These are phyloP conservation scores for Cyberlindnera americana DNA, from an alignment of 805 yeast species.

Conservation along the genomic window DNA sequence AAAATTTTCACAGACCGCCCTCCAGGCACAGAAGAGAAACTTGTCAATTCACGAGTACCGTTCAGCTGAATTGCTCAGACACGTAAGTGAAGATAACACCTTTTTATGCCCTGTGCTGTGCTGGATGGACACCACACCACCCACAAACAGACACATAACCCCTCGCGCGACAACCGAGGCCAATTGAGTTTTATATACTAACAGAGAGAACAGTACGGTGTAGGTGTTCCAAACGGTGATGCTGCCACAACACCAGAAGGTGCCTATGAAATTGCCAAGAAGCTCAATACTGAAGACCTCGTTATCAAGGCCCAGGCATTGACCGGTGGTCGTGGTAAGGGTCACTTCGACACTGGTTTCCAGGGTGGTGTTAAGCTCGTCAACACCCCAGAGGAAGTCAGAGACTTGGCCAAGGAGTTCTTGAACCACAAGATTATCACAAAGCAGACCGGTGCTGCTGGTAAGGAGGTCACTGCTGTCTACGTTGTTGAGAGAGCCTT, in stretches of 20 bases:
- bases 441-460: constrained; percentile 96
- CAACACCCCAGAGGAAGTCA: constrained; percentile 80
- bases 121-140: constrained; percentile 6
- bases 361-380: constrained; percentile 96
- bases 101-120: too few species aligned
- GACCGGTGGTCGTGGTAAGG: constrained; percentile 99
- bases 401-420: constrained; percentile 84
- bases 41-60: constrained; percentile 94
- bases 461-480: constrained; percentile 95
- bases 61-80: constrained; percentile 79
- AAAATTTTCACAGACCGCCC: constrained; percentile 13
- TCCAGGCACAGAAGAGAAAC: constrained; percentile 48
- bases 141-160: too few species aligned
- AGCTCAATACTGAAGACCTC: constrained; percentile 71
- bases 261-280: constrained; percentile 79
- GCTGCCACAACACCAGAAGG: constrained; percentile 89
- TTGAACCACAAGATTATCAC: constrained; percentile 90
- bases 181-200: too few species aligned
- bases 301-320: constrained; percentile 98
- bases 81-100: too few species aligned
- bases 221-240: constrained; percentile 87
- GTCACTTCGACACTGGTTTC: constrained; percentile 92
- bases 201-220: constrained; percentile 51
- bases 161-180: not conserved
- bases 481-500: constrained; percentile 93